phyloP scores from a whole-genome alignment of 1,284 basidiomycete species.

The Entoloma clypeatum region DNA sequence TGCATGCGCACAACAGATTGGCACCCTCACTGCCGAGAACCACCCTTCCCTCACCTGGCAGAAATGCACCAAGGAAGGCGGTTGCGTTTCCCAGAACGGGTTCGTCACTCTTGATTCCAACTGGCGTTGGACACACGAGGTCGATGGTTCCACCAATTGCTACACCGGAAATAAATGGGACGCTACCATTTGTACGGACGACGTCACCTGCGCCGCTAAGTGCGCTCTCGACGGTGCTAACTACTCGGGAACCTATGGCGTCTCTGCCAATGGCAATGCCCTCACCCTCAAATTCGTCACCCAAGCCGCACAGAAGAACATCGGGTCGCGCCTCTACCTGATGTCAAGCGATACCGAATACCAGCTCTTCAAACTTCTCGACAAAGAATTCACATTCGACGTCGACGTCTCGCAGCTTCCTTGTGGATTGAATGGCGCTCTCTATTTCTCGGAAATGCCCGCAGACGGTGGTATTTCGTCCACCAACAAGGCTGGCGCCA shows the following conservation, averaged over 20 bases:
- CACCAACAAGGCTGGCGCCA: constrained; percentile 52
- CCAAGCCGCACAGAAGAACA: constrained; percentile 33
- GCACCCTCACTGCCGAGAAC: constrained; percentile 17
- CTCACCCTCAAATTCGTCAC: constrained; percentile 51
- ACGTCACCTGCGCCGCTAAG: constrained; percentile 43
- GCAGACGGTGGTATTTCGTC: constrained; percentile 50
- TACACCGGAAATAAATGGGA: constrained; percentile 55
- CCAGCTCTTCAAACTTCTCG: constrained; percentile 48
- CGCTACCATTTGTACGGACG: constrained; percentile 43
- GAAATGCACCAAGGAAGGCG: constrained; percentile 37
- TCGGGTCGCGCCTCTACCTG: constrained; percentile 53
- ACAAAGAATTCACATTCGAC: constrained; percentile 56
- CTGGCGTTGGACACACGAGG: constrained; percentile 49
- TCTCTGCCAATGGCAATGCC: constrained; percentile 42
- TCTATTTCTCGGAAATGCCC: constrained; percentile 50
- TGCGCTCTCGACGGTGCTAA: constrained; percentile 58
- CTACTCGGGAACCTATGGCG: constrained; percentile 42
- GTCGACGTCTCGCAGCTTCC: constrained; percentile 52
- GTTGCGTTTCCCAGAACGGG: constrained; percentile 32
- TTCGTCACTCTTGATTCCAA: constrained; percentile 46
- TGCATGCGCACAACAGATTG: constrained; percentile 20
- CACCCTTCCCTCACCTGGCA: constrained; percentile 34
- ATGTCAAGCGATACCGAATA: constrained; percentile 43
- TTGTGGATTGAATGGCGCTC: constrained; percentile 51
- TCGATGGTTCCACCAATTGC: constrained; percentile 45